Evolutionary conservation across 106 monocot species (phyloP).

Genomic region (Narthecium ossifragum): DNA sequence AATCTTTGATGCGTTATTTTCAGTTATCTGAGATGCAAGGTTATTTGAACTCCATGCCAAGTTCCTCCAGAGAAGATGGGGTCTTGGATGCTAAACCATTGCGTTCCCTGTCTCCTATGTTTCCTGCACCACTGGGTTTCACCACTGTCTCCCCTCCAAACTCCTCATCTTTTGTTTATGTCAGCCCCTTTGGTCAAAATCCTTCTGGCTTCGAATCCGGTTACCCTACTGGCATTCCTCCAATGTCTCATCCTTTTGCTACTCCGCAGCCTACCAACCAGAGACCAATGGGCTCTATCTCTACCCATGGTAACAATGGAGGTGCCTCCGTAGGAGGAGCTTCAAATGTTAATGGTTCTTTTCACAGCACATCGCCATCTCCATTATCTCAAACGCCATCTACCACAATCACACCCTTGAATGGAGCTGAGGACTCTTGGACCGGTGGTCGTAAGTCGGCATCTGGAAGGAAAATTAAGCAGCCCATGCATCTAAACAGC

Average conservation of each 20-base stretch:
- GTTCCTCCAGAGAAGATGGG: not conserved
- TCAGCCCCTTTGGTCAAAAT: constrained; percentile 26
- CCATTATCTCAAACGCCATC: constrained; percentile 11
- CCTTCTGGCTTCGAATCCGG: constrained; percentile 3
- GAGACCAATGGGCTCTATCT: not conserved
- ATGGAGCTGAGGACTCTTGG: constrained; percentile 7
- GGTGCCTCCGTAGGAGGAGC: not conserved
- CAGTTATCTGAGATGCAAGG: constrained; percentile 4
- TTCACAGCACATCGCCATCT: not conserved
- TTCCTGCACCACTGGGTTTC: constrained; percentile 53
- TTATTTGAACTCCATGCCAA: not conserved
- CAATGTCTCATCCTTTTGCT: not conserved
- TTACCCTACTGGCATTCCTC: not conserved
- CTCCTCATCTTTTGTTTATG: constrained; percentile 43
- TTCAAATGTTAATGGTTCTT: constrained; percentile 25
- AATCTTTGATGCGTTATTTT: no score
- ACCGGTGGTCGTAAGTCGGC: no score
- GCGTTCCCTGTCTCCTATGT: constrained; percentile 67
- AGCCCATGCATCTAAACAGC: constrained; percentile 9
- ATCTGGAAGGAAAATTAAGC: constrained; percentile 52
- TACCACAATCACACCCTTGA: constrained; percentile 6
- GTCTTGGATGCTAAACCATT: constrained; percentile 69
- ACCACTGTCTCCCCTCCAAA: constrained; percentile 24
- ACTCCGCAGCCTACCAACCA: not conserved
- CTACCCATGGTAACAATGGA: not conserved